Conservation (phyloP, 2,329 filamentous ascomycete species). For the Aspergillus pseudotamarii region DNA sequence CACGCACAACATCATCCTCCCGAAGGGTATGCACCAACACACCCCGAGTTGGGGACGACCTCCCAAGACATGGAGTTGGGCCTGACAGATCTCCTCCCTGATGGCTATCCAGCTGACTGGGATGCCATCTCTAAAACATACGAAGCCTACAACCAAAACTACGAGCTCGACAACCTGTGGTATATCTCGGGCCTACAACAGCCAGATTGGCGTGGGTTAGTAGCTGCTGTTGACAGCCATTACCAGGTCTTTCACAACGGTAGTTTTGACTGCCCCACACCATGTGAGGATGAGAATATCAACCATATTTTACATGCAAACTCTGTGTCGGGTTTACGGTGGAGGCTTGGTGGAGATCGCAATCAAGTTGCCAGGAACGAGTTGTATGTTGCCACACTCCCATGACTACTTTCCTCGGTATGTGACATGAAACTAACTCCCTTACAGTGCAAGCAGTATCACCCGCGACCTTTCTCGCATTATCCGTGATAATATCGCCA, state of each 20-base stretch:
- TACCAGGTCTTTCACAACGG: constrained; percentile 45
- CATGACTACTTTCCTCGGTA: neutral
- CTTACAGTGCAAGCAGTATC: constrained; percentile 43
- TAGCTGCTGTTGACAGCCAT: constrained; percentile 49
- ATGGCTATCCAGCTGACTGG: constrained; percentile 45
- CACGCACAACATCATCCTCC: constrained; percentile 30
- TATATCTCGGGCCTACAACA: constrained; percentile 45
- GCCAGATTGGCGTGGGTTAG: constrained; percentile 45
- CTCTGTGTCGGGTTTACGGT: constrained; percentile 32
- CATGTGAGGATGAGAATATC: constrained; percentile 40
- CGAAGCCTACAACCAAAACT: constrained; percentile 42
- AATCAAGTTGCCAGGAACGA: constrained; percentile 39
- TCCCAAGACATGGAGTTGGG: constrained; percentile 32
- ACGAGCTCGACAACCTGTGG: constrained; percentile 45
- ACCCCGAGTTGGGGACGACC: constrained; percentile 27
- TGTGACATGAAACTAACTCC: constrained; percentile 22
- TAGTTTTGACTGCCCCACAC: constrained; percentile 31
- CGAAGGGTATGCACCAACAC: constrained; percentile 27
- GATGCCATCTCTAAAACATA: constrained; percentile 39
- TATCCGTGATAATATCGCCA: constrained; percentile 41
- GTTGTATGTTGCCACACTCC: constrained; percentile 35
- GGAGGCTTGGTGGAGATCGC: constrained; percentile 40
- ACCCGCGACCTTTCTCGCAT: constrained; percentile 45
- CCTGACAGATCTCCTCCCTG: constrained; percentile 39
- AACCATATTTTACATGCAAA: constrained; percentile 41